These are phyloP conservation scores for Fusarium papillatum DNA, from an alignment of 2,329 filamentous ascomycete species.

Conservation along the genomic window DNA sequence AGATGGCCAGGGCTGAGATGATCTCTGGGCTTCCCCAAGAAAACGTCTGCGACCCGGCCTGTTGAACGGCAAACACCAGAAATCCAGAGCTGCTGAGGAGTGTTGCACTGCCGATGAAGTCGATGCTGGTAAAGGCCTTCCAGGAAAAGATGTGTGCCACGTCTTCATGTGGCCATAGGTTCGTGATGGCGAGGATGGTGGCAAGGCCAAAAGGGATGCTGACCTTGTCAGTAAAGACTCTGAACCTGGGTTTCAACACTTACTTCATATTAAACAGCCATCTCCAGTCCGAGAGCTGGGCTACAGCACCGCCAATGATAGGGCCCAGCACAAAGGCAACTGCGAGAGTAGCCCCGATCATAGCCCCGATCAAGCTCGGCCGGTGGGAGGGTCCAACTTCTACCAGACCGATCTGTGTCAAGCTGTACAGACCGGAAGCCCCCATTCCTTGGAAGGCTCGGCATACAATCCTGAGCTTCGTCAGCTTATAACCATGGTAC, in stretches of 20 bases:
- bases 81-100: constrained; percentile 66
- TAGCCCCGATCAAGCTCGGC: constrained; percentile 66
- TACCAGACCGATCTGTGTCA: constrained; percentile 69
- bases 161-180: constrained; percentile 58
- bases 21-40: constrained; percentile 67
- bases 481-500: constrained; percentile 31
- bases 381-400: constrained; percentile 67
- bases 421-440: constrained; percentile 72
- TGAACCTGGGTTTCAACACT: constrained; percentile 26
- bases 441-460: constrained; percentile 72
- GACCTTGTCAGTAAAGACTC: constrained; percentile 21
- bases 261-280: constrained; percentile 76
- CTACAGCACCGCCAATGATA: constrained; percentile 68
- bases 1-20: constrained; percentile 61
- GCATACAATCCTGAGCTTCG: constrained; percentile 63
- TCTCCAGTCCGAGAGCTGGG: constrained; percentile 66
- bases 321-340: constrained; percentile 71
- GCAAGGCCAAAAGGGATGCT: constrained; percentile 65
- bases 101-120: constrained; percentile 65
- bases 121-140: constrained; percentile 61
- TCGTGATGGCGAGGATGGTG: constrained; percentile 61
- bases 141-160: constrained; percentile 53
- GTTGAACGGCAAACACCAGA: constrained; percentile 68
- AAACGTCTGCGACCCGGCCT: constrained; percentile 66
- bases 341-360: constrained; percentile 69